Conservation (phyloP, 225 moss, liverwort and hornwort species). For the Marchantia polymorpha region DNA sequence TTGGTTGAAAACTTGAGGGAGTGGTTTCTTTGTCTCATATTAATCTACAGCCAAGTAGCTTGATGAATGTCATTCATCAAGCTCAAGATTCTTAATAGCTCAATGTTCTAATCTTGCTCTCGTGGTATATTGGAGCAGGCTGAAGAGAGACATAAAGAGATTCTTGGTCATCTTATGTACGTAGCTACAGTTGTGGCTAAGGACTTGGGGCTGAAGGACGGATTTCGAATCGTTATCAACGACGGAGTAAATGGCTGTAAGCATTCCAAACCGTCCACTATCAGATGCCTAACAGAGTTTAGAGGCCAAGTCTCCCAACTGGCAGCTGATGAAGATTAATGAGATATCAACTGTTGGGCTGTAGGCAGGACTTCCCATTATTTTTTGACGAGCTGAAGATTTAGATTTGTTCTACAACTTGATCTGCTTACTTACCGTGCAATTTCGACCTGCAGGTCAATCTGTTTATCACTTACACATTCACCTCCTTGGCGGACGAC, state of each 20-base stretch:
- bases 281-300: background rate
- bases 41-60: background rate
- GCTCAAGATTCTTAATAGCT: background rate
- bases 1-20: too few relatives aligned
- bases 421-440: background rate
- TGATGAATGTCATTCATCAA: background rate
- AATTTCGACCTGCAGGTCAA: conserved; percentile 40
- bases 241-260: conserved; percentile 49
- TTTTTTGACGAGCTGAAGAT: background rate
- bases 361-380: too few relatives aligned
- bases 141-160: conserved; percentile 47
- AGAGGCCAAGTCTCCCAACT: background rate
- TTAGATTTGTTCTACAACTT: background rate
- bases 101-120: background rate
- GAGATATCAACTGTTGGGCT: background rate
- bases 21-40: background rate
- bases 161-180: conserved; percentile 56
- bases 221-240: conserved; percentile 61
- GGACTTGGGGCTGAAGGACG: conserved; percentile 42
- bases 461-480: conserved; percentile 64
- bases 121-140: conserved; percentile 25
- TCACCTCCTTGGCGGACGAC: conserved; percentile 50
- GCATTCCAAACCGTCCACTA: background rate
- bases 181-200: conserved; percentile 49
- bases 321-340: background rate